A percentile compares a stretch with the other conserved stretches of the same genome.
These are phyloP conservation scores for Schwanniomyces pseudopolymorphus DNA, from an alignment of 805 yeast genomes.

Conservation along the genomic window DNA sequence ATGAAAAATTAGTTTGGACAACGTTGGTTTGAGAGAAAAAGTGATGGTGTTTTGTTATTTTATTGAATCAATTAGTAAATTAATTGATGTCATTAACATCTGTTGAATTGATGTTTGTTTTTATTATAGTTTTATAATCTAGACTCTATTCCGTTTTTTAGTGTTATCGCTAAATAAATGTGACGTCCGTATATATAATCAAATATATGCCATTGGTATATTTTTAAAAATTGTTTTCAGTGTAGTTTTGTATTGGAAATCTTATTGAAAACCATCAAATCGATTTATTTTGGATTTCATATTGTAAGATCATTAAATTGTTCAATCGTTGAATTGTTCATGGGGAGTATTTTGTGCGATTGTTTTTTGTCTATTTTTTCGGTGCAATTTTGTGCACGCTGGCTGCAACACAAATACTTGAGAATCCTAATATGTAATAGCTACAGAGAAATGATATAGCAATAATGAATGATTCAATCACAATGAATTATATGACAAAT, in stretches of 20 bases:
- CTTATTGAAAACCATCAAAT: no score
- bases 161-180: constrained; percentile 2
- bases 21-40: background rate
- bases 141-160: constrained; percentile 2
- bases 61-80: background rate
- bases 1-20: constrained; percentile 1
- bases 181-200: constrained; percentile 13
- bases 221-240: background rate
- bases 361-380: no score
- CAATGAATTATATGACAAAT: background rate
- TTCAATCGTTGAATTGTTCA: no score
- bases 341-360: no score
- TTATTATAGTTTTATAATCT: constrained; percentile 1
- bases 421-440: background rate
- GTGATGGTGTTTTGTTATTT: background rate
- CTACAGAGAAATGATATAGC: no score
- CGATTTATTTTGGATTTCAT: no score
- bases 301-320: no score
- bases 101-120: background rate
- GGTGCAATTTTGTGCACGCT: background rate
- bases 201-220: constrained; percentile 4
- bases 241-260: no score
- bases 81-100: background rate
- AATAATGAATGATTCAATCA: background rate
- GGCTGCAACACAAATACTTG: background rate